phyloP scores from a whole-genome alignment of 306 rosid genomes.

The Malus domestica region DNA sequence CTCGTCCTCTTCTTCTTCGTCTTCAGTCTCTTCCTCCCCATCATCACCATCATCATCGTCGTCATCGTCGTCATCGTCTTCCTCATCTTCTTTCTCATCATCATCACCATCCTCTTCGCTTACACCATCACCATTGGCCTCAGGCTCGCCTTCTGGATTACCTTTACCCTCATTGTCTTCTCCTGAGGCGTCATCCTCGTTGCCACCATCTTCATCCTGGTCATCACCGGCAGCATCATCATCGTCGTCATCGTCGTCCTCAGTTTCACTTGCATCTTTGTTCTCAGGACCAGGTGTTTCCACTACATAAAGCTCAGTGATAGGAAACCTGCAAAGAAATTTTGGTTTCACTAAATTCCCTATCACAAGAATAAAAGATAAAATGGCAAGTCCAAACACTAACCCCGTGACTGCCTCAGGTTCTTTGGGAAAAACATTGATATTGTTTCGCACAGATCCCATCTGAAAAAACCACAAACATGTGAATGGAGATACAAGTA shows the following conservation, averaged over 20 bases:
- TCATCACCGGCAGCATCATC: constrained; percentile 20
- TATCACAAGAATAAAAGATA: neutral
- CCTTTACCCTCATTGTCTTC: constrained; percentile 43
- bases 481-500: neutral
- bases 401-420: constrained; percentile 16
- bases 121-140: constrained; percentile 50
- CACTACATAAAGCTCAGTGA: constrained; percentile 23
- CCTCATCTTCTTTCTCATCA: constrained; percentile 12
- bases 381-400: neutral
- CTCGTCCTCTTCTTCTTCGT: constrained; percentile 29
- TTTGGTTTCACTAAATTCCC: neutral
- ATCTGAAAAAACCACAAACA: constrained; percentile 17
- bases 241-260: constrained; percentile 34
- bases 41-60: constrained; percentile 9
- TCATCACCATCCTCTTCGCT: constrained; percentile 42
- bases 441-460: neutral
- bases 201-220: constrained; percentile 41
- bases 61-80: neutral
- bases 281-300: constrained; percentile 32
- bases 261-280: constrained; percentile 45
- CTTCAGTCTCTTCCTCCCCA: constrained; percentile 27
- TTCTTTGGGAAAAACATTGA: constrained; percentile 5
- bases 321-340: constrained; percentile 40
- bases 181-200: constrained; percentile 37
- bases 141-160: constrained; percentile 45